These are phyloP conservation scores for Colletotrichum orchidophilum DNA, from an alignment of 2,329 filamentous ascomycete species.

Conservation along the genomic window DNA sequence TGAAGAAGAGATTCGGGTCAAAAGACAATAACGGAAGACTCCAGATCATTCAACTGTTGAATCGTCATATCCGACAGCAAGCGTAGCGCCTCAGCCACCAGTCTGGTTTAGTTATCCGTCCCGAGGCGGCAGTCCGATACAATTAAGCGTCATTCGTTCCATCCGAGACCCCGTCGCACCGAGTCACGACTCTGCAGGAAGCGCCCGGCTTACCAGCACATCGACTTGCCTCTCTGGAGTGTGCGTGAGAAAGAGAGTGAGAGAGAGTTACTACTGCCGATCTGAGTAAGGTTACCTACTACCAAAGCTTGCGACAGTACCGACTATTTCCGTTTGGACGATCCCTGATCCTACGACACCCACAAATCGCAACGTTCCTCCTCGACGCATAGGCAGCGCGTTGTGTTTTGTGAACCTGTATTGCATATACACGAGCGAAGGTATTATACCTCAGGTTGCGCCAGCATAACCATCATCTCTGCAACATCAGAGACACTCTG, in stretches of 20 bases:
- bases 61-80: not conserved
- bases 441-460: not conserved
- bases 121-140: constrained; percentile 6
- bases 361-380: too few relatives aligned
- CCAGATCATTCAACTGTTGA: too few relatives aligned
- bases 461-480: not conserved
- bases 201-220: not conserved
- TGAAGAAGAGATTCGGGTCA: too few relatives aligned
- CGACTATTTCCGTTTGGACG: constrained; percentile 20
- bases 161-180: not conserved
- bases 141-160: constrained; percentile 27
- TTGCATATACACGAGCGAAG: not conserved
- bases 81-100: too few relatives aligned
- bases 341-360: too few relatives aligned
- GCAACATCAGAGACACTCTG: not conserved
- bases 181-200: not conserved
- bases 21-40: too few relatives aligned
- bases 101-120: constrained; percentile 7
- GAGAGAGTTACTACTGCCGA: not conserved
- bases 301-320: not conserved
- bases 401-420: not conserved
- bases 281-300: not conserved
- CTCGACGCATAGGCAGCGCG: too few relatives aligned
- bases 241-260: not conserved
- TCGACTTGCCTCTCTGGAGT: not conserved